These are phyloP conservation scores for Boletus tylopilopsis DNA, from an alignment of 768 basidiomycete genomes.

Conservation along the genomic window DNA sequence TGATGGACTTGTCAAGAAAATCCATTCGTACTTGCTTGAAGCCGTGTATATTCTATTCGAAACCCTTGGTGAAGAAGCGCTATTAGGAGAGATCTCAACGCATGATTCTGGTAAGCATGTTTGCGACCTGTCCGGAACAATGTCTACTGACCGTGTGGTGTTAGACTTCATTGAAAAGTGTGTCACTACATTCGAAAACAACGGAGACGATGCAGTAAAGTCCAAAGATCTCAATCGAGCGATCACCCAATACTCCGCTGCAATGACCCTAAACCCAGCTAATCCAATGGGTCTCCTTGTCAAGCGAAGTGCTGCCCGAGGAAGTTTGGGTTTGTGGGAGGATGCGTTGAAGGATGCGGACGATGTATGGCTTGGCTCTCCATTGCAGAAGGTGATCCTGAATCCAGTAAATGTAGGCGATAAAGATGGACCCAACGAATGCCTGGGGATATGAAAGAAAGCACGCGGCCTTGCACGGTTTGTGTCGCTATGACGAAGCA, in stretches of 20 bases:
- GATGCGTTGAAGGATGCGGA: constrained; percentile 15
- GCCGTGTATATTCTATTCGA: too few species aligned
- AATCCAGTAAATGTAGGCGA: not conserved
- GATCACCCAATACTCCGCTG: too few species aligned
- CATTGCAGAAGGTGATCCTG: not conserved
- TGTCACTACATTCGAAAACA: too few species aligned
- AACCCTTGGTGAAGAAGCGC: not conserved
- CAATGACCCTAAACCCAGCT: too few species aligned
- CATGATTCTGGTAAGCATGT: not conserved
- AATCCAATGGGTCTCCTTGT: too few species aligned
- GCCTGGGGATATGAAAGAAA: constrained; percentile 2
- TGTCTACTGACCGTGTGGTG: too few species aligned
- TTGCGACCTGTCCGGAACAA: too few species aligned
- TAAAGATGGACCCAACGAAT: not conserved
- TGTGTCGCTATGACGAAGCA: constrained; percentile 1
- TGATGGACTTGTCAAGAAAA: not conserved
- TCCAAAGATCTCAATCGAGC: too few species aligned
- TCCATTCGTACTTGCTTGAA: not conserved
- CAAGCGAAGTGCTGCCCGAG: too few species aligned
- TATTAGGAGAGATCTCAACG: not conserved
- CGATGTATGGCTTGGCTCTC: not conserved
- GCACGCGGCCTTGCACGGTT: not conserved
- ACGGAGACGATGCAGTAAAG: too few species aligned
- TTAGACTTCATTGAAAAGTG: too few species aligned
- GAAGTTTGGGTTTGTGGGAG: not conserved